These are phyloP conservation scores for Angomonas desouzai DNA, from an alignment of 208 protist species.

Conservation along the genomic window DNA sequence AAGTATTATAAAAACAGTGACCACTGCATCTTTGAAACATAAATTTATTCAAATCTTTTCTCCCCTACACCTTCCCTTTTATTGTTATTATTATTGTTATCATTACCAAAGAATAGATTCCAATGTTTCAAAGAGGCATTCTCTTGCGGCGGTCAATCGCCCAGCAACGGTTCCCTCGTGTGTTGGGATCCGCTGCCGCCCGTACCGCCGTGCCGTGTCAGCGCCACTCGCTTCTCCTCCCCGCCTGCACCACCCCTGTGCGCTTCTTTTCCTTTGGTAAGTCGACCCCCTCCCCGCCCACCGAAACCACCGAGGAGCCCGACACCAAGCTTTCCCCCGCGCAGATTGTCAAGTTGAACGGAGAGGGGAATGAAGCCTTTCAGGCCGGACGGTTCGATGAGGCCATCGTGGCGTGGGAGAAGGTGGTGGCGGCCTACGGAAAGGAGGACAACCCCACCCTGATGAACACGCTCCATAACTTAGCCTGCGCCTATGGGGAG, in stretches of 20 bases:
- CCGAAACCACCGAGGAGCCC: neutral
- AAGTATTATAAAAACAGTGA: too few relatives aligned
- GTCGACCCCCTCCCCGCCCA: neutral
- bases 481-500: conserved; percentile 85
- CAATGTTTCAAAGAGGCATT: neutral
- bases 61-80: too few relatives aligned
- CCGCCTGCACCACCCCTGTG: neutral
- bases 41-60: too few relatives aligned
- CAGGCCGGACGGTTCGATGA: conserved; percentile 54
- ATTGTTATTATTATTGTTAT: neutral
- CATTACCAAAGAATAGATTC: neutral
- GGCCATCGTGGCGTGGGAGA: conserved; percentile 72
- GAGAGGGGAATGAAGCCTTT: conserved; percentile 44
- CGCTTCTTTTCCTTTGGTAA: neutral
- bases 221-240: too few relatives aligned
- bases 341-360: conserved; percentile 64
- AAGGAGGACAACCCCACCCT: conserved; percentile 53
- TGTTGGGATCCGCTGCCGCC: too few relatives aligned
- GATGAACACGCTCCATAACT: conserved; percentile 84
- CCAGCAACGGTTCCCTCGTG: neutral
- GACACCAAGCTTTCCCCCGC: conserved; percentile 16
- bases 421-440: conserved; percentile 35
- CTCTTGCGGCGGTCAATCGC: neutral
- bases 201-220: too few relatives aligned
- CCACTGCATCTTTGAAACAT: too few relatives aligned